A percentile compares a stretch with the other conserved stretches of the same genome.
Conservation (phyloP, 2,329 filamentous ascomycete species). For the Fusarium circinatum region DNA sequence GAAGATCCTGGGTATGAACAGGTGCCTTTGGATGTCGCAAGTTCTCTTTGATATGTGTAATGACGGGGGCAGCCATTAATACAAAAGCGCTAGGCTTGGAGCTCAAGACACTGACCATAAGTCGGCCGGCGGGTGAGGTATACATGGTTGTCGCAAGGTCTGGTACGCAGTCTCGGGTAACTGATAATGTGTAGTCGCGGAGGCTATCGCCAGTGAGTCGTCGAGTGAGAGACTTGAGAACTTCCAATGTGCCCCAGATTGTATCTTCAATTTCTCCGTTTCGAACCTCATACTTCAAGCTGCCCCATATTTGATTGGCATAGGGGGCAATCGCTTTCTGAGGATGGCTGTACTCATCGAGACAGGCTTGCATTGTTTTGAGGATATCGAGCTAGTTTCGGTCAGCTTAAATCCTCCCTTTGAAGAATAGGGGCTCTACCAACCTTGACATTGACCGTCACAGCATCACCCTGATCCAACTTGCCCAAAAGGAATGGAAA, state of each 20-base stretch:
- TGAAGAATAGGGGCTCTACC: neutral
- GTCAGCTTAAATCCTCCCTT: constrained; percentile 9
- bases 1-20: constrained; percentile 61
- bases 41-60: constrained; percentile 62
- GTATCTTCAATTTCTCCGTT: constrained; percentile 69
- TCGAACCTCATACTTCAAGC: constrained; percentile 71
- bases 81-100: constrained; percentile 61
- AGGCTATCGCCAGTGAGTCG: constrained; percentile 58
- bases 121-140: constrained; percentile 61
- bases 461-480: constrained; percentile 67
- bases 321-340: constrained; percentile 60
- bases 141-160: constrained; percentile 65
- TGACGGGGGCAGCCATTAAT: constrained; percentile 56
- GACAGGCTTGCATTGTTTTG: constrained; percentile 64
- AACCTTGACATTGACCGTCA: constrained; percentile 68
- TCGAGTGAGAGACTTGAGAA: constrained; percentile 61
- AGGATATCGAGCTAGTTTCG: constrained; percentile 61
- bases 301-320: constrained; percentile 64
- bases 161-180: constrained; percentile 63
- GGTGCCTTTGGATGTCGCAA: constrained; percentile 62
- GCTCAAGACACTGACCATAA: constrained; percentile 62
- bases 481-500: constrained; percentile 67
- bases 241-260: constrained; percentile 65
- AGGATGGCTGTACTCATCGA: constrained; percentile 59
- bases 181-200: constrained; percentile 57